Conservation (phyloP, 2,329 filamentous ascomycete genomes). For the Sclerotinia minor region DNA sequence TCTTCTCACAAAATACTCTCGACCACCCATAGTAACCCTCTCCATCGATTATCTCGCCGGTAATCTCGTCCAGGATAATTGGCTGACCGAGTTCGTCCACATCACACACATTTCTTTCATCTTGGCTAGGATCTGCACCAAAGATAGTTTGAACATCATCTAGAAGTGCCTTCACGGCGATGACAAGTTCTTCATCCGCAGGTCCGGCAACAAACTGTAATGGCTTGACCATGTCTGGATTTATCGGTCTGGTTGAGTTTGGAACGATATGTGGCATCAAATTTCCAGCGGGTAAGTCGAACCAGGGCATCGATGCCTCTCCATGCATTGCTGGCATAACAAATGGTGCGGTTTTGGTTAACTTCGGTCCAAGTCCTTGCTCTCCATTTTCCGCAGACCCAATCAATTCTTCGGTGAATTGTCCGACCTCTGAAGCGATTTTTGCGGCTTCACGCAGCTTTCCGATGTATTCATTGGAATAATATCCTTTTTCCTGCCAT, state of each 20-base stretch:
- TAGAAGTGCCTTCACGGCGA: slow-evolving; percentile 70
- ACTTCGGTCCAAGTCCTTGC: slow-evolving; percentile 49
- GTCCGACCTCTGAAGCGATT: slow-evolving; percentile 43
- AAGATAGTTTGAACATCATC: slow-evolving; percentile 70
- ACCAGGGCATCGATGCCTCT: slow-evolving; percentile 70
- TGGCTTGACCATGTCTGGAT: slow-evolving; percentile 67
- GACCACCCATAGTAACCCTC: slow-evolving; percentile 92
- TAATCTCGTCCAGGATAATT: slow-evolving; percentile 64
- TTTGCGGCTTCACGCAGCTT: slow-evolving; percentile 61
- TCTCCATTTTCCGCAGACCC: slow-evolving; percentile 25
- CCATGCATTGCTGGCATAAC: slow-evolving; percentile 76
- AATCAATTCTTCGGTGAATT: slow-evolving; percentile 35
- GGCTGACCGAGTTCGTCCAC: slow-evolving; percentile 75
- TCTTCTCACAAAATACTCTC: slow-evolving; percentile 73
- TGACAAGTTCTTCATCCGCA: slow-evolving; percentile 64
- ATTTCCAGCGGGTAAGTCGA: slow-evolving; percentile 79
- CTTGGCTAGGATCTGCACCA: slow-evolving; percentile 50
- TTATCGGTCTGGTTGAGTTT: slow-evolving; percentile 73
- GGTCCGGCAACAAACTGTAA: slow-evolving; percentile 68
- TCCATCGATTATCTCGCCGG: slow-evolving; percentile 59
- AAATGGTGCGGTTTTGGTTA: slow-evolving; percentile 62
- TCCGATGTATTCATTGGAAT: slow-evolving; percentile 53
- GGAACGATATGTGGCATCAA: slow-evolving; percentile 77
- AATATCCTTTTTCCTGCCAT: slow-evolving; percentile 70
- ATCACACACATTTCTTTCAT: slow-evolving; percentile 55